Evolutionary conservation across 2,329 filamentous ascomycete genomes (phyloP), one percentile per base, ranked within the genome.

Genomic region (Alternaria brassicicola): DNA sequence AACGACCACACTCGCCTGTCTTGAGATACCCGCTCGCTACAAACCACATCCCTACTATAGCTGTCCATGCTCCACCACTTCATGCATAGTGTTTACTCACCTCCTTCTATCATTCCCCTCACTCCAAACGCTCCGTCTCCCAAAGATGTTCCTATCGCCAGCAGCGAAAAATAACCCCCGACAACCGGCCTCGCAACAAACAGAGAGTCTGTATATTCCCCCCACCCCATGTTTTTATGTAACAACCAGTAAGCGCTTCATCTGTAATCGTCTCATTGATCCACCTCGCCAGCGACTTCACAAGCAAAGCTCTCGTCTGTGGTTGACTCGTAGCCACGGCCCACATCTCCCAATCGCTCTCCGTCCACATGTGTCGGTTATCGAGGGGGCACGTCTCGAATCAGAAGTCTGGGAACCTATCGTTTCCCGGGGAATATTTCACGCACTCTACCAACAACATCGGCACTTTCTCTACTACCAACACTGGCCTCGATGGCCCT

Each of bases 361-460:
- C 33, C 1, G 43, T 46, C 43, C 43, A 46, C 17, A 46, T 12
- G 7, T 30, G 43, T 46, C 43, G 31, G 17, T 31, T 46, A 31
- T 46, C 43, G 17, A 46, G 26, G 7, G 7, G 43, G 43, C 13
- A 46, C 21, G 15, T 70, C 15, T 54, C 63, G 3, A 70, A 66
- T 36, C 62, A 68, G 50, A 63, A 52, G 10, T 53, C 56, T 21
- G 66, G 74, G 17, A 35, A 39, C 1, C 42, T 71, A 1, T 49
- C 42, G 17, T 73, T 74, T 39, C 43, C 54, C 3, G 73, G 78
- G 52, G 62, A 67, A 4, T 66, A 63, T 23, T 81, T 81, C 65
- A 75, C 73, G 0, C 74, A 78, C 62, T 72, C 67, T 4, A 66
- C 81, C 52, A 80, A 75, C 5, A 79, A 78, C 62, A 74, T 80